A percentile compares a stretch with the other conserved stretches of the same genome.
Conservation (phyloP, 768 basidiomycete species). For the Pleurotus ostreatus region DNA sequence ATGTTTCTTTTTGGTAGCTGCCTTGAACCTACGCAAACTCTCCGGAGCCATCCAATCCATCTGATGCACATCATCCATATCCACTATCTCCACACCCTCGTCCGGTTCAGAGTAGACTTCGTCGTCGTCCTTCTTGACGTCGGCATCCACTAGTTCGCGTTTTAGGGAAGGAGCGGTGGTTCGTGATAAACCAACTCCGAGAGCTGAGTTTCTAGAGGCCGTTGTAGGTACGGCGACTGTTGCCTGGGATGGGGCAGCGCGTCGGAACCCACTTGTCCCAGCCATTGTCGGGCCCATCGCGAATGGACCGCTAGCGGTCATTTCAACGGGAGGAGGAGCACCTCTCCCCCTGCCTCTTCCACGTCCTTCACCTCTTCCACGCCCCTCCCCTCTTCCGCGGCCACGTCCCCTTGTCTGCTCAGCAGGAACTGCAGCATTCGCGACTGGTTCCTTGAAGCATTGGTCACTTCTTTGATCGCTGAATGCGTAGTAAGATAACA, state of each 20-base stretch:
- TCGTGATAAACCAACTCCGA: slow-evolving; percentile 48
- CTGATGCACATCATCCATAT: slow-evolving; percentile 70
- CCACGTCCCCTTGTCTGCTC: slow-evolving; percentile 38
- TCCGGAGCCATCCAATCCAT: slow-evolving; percentile 93
- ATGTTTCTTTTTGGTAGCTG: slow-evolving; percentile 25
- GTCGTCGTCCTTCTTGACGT: slow-evolving; percentile 37
- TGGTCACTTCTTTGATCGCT: neutral
- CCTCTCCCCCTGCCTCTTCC: slow-evolving; percentile 55
- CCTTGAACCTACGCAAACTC: slow-evolving; percentile 50
- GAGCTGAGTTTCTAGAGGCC: slow-evolving; percentile 19
- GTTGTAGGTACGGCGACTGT: slow-evolving; percentile 26
- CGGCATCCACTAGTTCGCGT: slow-evolving; percentile 30
- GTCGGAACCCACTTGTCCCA: slow-evolving; percentile 45
- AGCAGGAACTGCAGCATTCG: slow-evolving; percentile 25
- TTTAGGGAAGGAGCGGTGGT: slow-evolving; percentile 48
- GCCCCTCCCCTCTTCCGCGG: slow-evolving; percentile 24
- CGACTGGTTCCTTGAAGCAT: slow-evolving; percentile 41
- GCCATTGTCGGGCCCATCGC: slow-evolving; percentile 79
- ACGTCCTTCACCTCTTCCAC: slow-evolving; percentile 42
- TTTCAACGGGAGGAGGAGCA: slow-evolving; percentile 53
- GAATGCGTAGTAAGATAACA: slow-evolving; percentile 14
- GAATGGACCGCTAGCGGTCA: slow-evolving; percentile 86
- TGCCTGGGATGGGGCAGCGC: slow-evolving; percentile 48
- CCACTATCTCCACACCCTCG: slow-evolving; percentile 82
- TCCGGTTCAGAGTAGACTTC: slow-evolving; percentile 86